Conservation (phyloP, 352 stramenopile genomes). For the Pythium aquatile region DNA sequence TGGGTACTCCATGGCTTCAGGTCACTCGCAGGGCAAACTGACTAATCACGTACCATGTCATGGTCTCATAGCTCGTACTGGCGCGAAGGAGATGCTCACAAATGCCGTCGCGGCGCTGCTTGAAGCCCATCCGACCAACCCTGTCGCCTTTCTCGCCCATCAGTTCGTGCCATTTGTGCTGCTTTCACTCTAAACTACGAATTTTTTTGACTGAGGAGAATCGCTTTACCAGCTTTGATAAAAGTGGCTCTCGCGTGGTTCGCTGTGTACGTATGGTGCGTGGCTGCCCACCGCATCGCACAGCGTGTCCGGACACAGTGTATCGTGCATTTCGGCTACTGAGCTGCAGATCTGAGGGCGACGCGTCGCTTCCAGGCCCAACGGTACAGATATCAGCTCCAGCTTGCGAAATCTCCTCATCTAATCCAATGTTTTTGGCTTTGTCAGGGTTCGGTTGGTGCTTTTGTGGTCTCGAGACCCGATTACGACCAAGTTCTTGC, state of each 20-base stretch:
- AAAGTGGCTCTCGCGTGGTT: background rate
- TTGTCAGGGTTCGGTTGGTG: background rate
- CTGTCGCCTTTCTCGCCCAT: constrained; percentile 22
- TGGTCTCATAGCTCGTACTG: constrained; percentile 14
- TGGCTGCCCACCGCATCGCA: background rate
- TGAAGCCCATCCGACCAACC: constrained; percentile 9
- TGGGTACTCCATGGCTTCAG: constrained; percentile 7
- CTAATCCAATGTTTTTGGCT: background rate
- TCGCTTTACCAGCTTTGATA: constrained; percentile 11
- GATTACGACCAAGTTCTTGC: constrained; percentile 3
- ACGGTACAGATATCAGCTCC: too few species aligned
- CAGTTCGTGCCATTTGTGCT: constrained; percentile 5
- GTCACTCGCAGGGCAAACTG: background rate
- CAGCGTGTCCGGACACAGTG: constrained; percentile 2
- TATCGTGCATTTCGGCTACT: constrained; percentile 12
- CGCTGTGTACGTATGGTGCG: constrained; percentile 10
- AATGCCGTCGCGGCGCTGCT: constrained; percentile 18
- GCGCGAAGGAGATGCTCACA: constrained; percentile 19
- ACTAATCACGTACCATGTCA: background rate
- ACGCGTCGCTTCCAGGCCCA: background rate
- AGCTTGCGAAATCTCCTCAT: too few species aligned
- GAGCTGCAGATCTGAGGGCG: background rate
- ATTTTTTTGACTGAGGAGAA: too few species aligned
- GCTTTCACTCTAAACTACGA: too few species aligned
- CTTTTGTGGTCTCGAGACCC: background rate